Base-by-base conservation (phyloP, 441 rosid genomes). In the Populus tomentosa region DNA sequence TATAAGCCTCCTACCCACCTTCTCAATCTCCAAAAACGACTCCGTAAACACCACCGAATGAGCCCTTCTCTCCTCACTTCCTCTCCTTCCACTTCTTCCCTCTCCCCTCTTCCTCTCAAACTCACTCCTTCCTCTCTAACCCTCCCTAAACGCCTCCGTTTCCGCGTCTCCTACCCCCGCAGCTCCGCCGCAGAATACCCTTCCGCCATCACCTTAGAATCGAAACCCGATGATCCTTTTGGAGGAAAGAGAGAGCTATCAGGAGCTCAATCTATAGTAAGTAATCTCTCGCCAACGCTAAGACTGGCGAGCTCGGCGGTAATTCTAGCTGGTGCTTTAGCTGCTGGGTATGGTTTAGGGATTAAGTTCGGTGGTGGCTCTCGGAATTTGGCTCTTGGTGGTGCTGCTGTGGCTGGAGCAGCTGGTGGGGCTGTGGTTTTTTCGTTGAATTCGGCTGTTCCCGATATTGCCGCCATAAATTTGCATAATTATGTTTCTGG, bases 391-490 rank as follows among this genome's bases (percentile, higher is more conserved):
- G 98, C 97, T 10, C 69, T 94, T 20, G 97, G 93, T 23, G 94
- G 92, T 2, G 98, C 97, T 1, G 95, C 89, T 46, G 83, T 89
- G n/a, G 77, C 86, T 35, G 97, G 97, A 21, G 95, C 90, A 4
- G 95, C 95, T 3, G 97, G 97, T 38, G 95, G 97, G 38, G 94
- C 94, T 24, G 75, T 88, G 16, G 91, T 86, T 2, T 93, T 85
- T 79, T 91, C 93, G 10, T 50, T 89, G 77, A 90, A 87, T 78
- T 85, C 95, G 5, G 86, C 84, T 24, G 97, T 89, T 4, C 98
- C 98, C n/a, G 98, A 93, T 78, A 97, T 97, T 24, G 98, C 98
- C 7, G 98, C 98, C 0, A 84, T 85, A 38, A 86, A 89, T 76
- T 85, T 94, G 84, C 98, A 93, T 67, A 95, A 97, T 70, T 93